Conservation (phyloP, 1,139 yeast genomes). For the Nakaseomyces glabratus region DNA sequence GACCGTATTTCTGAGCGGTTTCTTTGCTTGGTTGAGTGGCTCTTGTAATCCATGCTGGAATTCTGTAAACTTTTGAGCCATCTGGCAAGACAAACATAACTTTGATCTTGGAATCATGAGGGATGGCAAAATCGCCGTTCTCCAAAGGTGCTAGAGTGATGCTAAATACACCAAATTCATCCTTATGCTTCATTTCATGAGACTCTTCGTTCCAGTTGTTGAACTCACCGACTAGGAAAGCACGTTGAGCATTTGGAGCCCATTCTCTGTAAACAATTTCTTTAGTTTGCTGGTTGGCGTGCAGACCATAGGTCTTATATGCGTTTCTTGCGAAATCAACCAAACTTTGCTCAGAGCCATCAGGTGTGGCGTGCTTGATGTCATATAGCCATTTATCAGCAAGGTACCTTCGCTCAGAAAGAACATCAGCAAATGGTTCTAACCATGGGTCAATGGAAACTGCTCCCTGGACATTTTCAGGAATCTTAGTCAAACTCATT, state of each 20-base stretch:
- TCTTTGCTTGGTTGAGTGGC: slow-evolving; percentile 62
- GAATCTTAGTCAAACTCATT: slow-evolving; percentile 20
- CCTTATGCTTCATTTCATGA: slow-evolving; percentile 46
- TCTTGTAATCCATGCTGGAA: slow-evolving; percentile 84
- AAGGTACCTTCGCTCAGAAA: slow-evolving; percentile 44
- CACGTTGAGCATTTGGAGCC: slow-evolving; percentile 77
- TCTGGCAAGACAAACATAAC: slow-evolving; percentile 54
- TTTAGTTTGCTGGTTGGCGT: slow-evolving; percentile 44
- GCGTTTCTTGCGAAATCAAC: slow-evolving; percentile 39
- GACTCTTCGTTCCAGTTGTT: slow-evolving; percentile 63
- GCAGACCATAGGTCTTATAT: slow-evolving; percentile 69
- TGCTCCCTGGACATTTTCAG: slow-evolving; percentile 44
- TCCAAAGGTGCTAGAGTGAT: slow-evolving; percentile 45
- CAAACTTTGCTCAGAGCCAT: slow-evolving; percentile 33
- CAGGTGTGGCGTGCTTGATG: slow-evolving; percentile 24
- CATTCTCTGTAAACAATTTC: slow-evolving; percentile 65
- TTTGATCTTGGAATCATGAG: slow-evolving; percentile 75
- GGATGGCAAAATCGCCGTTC: slow-evolving; percentile 55
- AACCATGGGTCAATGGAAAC: slow-evolving; percentile 79
- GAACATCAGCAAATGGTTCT: slow-evolving; percentile 61
- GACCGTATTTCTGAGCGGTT: slow-evolving; percentile 39
- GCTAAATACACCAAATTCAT: slow-evolving; percentile 62
- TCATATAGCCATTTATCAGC: slow-evolving; percentile 50
- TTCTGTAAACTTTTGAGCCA: slow-evolving; percentile 65
- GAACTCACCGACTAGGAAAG: slow-evolving; percentile 81